Evolutionary conservation across 78 protist species (phyloP).

Genomic region (Dictyostelium intermedium): DNA sequence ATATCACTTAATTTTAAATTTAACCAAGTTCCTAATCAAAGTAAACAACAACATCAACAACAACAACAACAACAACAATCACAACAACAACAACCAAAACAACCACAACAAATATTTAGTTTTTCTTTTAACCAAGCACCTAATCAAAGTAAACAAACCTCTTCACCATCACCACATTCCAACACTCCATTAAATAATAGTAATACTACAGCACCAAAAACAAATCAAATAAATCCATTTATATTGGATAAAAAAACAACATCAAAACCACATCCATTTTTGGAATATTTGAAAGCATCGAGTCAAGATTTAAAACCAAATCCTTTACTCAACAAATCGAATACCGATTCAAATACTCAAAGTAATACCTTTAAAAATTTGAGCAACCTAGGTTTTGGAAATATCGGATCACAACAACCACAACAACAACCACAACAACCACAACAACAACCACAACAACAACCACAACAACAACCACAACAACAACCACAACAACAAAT

Average conservation of each 20-base stretch:
- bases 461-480: not conserved
- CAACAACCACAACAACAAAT: not conserved
- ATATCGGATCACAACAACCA: not conserved
- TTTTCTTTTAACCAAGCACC: too few relatives aligned
- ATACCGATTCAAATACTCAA: not conserved
- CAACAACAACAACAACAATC: not conserved
- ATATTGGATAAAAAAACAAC: not conserved
- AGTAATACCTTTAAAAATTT: not conserved
- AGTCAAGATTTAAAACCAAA: not conserved
- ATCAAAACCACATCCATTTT: not conserved
- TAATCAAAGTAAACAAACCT: too few relatives aligned
- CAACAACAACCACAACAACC: constrained; percentile 39
- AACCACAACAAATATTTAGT: too few relatives aligned
- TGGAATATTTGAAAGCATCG: not conserved
- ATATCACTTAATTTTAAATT: not conserved
- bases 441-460: constrained; percentile 3
- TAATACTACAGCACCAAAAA: too few relatives aligned
- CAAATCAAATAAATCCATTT: not conserved
- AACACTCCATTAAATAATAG: not conserved
- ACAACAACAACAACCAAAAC: not conserved
- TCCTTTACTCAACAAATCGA: not conserved
- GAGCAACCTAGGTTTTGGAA: not conserved
- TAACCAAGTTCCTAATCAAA: not conserved
- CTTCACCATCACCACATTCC: not conserved
- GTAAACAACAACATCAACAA: not conserved